phyloP scores from a whole-genome alignment of 2,329 filamentous ascomycete species.

The Didymella segeticola region DNA sequence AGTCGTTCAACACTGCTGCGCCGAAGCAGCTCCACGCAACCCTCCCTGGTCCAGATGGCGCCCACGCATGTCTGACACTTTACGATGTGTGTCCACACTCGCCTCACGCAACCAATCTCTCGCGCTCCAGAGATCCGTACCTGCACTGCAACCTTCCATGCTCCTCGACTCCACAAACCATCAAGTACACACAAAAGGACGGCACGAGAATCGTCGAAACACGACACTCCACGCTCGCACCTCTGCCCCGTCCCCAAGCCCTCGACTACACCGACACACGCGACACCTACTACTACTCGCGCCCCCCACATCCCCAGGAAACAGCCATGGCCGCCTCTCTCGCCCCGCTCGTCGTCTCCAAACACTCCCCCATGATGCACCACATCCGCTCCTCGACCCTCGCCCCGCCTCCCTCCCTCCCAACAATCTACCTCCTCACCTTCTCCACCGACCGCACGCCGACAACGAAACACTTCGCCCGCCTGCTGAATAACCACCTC shows the following conservation, averaged over 20 bases:
- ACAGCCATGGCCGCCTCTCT: neutral
- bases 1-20: neutral
- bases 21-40: conserved; percentile 1
- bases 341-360: neutral
- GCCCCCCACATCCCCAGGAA: neutral
- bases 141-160: neutral
- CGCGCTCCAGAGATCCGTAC: neutral
- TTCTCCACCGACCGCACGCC: conserved; percentile 23
- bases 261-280: neutral
- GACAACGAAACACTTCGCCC: neutral
- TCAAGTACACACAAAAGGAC: neutral
- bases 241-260: neutral
- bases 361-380: neutral
- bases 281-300: neutral
- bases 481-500: conserved; percentile 23
- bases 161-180: neutral
- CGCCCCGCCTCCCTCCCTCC: neutral
- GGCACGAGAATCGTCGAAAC: neutral
- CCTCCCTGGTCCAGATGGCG: neutral
- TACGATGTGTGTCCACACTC: conserved; percentile 11
- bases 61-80: conserved; percentile 5
- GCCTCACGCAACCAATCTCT: neutral
- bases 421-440: conserved; percentile 36
- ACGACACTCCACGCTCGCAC: neutral
- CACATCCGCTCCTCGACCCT: neutral